phyloP scores from a whole-genome alignment of 2,329 filamentous ascomycete genomes.

The Albophoma yamanashiensis region DNA sequence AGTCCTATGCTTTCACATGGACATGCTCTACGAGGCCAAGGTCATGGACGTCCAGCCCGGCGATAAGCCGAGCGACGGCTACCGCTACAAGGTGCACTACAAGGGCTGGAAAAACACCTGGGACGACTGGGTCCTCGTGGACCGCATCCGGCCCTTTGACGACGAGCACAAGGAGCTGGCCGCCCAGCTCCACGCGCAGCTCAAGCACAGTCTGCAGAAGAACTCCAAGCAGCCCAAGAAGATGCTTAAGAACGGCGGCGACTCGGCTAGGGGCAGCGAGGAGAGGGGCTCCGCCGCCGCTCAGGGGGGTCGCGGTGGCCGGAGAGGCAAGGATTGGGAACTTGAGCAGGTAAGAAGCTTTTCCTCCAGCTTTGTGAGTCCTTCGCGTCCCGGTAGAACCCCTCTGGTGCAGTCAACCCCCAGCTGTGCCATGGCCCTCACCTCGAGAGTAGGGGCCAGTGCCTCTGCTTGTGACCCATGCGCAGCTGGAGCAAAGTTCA shows the following conservation, averaged over 20 bases:
- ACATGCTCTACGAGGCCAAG: slow-evolving; percentile 96
- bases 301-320: slow-evolving; percentile 55
- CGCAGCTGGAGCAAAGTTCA: no score
- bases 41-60: slow-evolving; percentile 68
- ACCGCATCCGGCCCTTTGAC: slow-evolving; percentile 86
- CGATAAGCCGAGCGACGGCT: slow-evolving; percentile 58
- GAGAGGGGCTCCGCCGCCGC: slow-evolving; percentile 56
- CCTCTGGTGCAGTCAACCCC: neutral
- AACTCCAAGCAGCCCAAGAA: slow-evolving; percentile 44
- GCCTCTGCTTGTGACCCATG: neutral
- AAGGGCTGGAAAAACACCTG: slow-evolving; percentile 99
- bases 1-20: slow-evolving; percentile 93
- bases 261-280: slow-evolving; percentile 61
- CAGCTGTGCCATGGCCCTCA: neutral
- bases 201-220: slow-evolving; percentile 47
- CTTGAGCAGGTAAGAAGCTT: slow-evolving; percentile 59
- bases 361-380: slow-evolving; percentile 3
- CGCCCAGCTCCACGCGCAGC: slow-evolving; percentile 57
- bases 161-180: slow-evolving; percentile 93
- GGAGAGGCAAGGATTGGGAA: slow-evolving; percentile 70
- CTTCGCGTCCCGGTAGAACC: neutral
- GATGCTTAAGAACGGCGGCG: slow-evolving; percentile 23
- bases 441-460: neutral
- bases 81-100: slow-evolving; percentile 91
- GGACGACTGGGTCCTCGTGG: slow-evolving; percentile 96